Percentiles rank a stretch among this genome's conserved stretches.
phyloP scores from a whole-genome alignment of 2,329 filamentous ascomycete genomes.

The Aspergillaceae sp. region DNA sequence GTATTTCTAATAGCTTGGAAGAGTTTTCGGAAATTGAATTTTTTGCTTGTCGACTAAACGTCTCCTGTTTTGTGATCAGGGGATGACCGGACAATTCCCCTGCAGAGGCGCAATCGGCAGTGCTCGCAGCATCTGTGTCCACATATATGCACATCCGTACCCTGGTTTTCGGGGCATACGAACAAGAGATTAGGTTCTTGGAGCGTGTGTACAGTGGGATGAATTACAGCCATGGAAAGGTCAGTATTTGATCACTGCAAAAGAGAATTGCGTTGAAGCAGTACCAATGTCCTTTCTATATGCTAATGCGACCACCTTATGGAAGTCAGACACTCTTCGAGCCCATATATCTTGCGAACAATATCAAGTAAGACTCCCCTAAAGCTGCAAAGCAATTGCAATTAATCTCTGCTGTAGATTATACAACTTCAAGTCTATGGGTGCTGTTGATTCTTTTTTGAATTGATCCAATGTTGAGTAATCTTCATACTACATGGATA shows the following conservation, averaged over 20 bases:
- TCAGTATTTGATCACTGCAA: not conserved
- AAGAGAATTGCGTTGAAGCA: not conserved
- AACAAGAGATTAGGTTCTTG: not conserved
- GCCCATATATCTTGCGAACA: constrained; percentile 2
- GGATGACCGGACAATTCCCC: not conserved
- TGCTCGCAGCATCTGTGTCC: not conserved
- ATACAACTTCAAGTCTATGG: too few species aligned
- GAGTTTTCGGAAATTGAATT: constrained; percentile 1
- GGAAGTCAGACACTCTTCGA: constrained; percentile 4
- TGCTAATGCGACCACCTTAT: not conserved
- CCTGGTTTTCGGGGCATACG: not conserved
- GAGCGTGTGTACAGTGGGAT: not conserved
- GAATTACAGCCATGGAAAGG: constrained; percentile 1
- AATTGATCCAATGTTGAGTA: too few species aligned
- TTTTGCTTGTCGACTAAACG: not conserved
- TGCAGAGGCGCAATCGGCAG: not conserved
- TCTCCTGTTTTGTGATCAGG: not conserved
- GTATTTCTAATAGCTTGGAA: constrained; percentile 1
- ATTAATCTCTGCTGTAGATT: too few species aligned
- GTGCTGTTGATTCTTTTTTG: too few species aligned
- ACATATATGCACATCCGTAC: not conserved
- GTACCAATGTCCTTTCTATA: not conserved
- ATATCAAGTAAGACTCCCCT: not conserved
- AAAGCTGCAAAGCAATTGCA: not conserved
- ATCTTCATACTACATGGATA: too few species aligned